These are phyloP conservation scores for Xerocomellus intermedius DNA, from an alignment of 768 basidiomycete genomes.

Conservation along the genomic window DNA sequence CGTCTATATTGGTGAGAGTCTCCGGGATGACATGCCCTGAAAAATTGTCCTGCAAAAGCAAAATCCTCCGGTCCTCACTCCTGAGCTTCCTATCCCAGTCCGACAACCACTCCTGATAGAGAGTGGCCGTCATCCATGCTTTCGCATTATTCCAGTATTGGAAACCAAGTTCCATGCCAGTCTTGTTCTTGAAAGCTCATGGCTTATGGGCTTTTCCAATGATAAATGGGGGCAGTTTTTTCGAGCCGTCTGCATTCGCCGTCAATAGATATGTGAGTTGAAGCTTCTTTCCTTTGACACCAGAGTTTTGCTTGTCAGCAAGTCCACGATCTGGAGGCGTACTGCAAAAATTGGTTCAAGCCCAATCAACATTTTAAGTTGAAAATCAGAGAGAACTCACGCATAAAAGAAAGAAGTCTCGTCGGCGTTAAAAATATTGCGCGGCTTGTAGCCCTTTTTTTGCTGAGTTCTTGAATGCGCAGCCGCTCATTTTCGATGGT, in stretches of 20 bases:
- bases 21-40: conserved; percentile 25
- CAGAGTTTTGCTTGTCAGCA: background rate
- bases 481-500: conserved; percentile 28
- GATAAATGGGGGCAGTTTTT: conserved; percentile 30
- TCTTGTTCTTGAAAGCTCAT: background rate
- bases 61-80: background rate
- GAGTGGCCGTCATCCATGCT: background rate
- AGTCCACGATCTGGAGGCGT: conserved; percentile 5
- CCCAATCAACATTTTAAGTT: background rate
- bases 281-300: conserved; percentile 1
- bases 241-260: conserved; percentile 34
- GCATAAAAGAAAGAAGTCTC: conserved; percentile 37
- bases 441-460: conserved; percentile 22
- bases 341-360: background rate
- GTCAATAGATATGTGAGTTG: conserved; percentile 3
- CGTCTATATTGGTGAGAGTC: conserved; percentile 23
- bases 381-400: conserved; percentile 13
- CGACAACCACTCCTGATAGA: conserved; percentile 8
- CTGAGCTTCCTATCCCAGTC: background rate
- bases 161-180: conserved; percentile 1
- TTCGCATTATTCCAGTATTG: background rate
- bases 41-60: conserved; percentile 7
- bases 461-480: conserved; percentile 26
- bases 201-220: conserved; percentile 30
- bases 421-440: conserved; percentile 39